A percentile compares a stretch with the other conserved stretches of the same genome.
Evolutionary conservation across 2,329 filamentous ascomycete species (phyloP).

Genomic region (Botrytis byssoidea): DNA sequence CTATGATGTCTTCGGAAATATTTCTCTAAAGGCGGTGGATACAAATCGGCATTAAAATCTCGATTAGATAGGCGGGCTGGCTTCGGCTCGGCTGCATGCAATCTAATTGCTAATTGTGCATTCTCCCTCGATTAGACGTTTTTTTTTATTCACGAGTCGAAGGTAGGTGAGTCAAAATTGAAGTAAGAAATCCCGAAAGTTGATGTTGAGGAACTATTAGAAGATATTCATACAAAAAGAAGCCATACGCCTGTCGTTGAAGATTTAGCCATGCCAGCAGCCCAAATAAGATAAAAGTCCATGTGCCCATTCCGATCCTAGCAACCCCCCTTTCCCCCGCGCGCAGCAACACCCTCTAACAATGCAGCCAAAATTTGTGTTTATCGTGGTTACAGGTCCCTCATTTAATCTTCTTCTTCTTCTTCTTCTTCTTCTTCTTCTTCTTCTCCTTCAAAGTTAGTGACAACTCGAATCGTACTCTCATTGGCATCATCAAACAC

Average conservation of each 20-base stretch:
- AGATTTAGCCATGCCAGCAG: conserved; percentile 28
- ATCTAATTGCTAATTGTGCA: background rate
- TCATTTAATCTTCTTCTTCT: conserved; percentile 14
- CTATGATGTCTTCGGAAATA: conserved; percentile 15
- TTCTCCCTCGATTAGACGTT: background rate
- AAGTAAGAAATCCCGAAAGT: conserved; percentile 8
- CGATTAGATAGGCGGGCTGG: background rate
- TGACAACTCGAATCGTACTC: conserved; percentile 31
- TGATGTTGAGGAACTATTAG: conserved; percentile 24
- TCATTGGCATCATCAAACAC: conserved; percentile 22
- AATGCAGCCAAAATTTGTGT: conserved; percentile 12
- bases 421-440: background rate
- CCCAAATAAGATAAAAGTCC: conserved; percentile 23
- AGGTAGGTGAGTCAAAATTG: background rate
- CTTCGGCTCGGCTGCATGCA: background rate
- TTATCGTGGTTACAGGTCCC: conserved; percentile 5
- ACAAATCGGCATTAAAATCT: conserved; percentile 3
- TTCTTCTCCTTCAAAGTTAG: conserved; percentile 18
- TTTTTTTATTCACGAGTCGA: background rate
- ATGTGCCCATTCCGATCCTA: conserved; percentile 20
- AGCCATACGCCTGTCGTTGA: conserved; percentile 30
- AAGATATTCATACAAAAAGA: conserved; percentile 33
- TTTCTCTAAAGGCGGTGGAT: conserved; percentile 15
- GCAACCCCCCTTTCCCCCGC: conserved; percentile 13
- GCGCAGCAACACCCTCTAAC: background rate